Evolutionary conservation across 805 yeast species (phyloP).

Genomic region (Candida xiaguanensis): DNA sequence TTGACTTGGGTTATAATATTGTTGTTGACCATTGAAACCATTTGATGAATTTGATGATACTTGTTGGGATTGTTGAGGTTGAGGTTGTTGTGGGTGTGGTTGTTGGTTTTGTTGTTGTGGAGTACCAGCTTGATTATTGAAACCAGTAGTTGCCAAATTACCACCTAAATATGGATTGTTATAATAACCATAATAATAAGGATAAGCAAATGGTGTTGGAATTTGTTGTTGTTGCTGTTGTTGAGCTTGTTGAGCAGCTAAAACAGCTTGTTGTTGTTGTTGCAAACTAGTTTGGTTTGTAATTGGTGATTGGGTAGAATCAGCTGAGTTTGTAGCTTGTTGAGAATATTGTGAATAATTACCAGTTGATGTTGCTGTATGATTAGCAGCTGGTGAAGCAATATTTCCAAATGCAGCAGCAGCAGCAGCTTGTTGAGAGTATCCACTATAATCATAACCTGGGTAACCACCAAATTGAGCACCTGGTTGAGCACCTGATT

Average conservation of each 20-base stretch:
- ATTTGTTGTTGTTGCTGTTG: conserved; percentile 23
- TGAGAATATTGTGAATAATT: conserved; percentile 14
- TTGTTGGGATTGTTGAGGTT: conserved; percentile 8
- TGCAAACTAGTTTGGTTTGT: conserved; percentile 18
- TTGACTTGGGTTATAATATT: conserved; percentile 28
- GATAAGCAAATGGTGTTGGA: conserved; percentile 41
- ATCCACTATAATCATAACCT: conserved; percentile 39
- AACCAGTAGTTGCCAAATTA: conserved; percentile 22
- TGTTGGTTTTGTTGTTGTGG: conserved; percentile 15
- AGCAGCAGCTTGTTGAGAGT: conserved; percentile 32
- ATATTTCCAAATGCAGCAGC: conserved; percentile 24
- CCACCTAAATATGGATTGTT: conserved; percentile 35
- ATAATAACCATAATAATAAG: conserved; percentile 38
- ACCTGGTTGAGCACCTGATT: conserved; percentile 41
- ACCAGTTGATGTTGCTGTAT: conserved; percentile 17
- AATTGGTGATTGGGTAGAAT: conserved; percentile 32
- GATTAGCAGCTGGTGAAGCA: conserved; percentile 26
- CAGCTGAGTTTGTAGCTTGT: conserved; percentile 14
- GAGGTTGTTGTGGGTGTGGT: conserved; percentile 12
- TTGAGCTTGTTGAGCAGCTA: conserved; percentile 12
- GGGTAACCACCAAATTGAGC: conserved; percentile 42
- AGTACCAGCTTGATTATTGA: conserved; percentile 13
- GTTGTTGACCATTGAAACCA: conserved; percentile 10
- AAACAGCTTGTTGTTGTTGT: conserved; percentile 17
- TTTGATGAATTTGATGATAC: conserved; percentile 2